Conservation (phyloP, 257 asterid genomes). For the Forsythia viridissima region DNA sequence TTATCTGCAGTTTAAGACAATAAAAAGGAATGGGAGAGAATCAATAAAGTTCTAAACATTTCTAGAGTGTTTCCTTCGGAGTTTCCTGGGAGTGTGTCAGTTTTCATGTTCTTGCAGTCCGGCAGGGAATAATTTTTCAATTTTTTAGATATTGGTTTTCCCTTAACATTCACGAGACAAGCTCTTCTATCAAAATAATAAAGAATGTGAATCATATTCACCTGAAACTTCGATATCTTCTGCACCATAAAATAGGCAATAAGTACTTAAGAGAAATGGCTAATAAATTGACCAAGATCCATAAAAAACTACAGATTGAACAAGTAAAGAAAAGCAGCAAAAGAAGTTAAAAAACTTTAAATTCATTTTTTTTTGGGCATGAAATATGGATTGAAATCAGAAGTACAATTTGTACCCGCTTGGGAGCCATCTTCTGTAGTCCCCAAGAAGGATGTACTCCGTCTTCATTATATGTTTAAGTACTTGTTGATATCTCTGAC, state of each 20-base stretch:
- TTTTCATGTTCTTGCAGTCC: neutral
- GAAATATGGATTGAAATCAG: neutral
- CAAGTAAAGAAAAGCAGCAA: neutral
- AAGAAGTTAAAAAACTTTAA: neutral
- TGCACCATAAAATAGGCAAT: neutral
- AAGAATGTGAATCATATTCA: neutral
- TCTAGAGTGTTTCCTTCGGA: neutral
- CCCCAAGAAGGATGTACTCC: neutral
- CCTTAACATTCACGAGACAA: neutral
- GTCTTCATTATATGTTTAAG: neutral
- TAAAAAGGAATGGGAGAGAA: neutral
- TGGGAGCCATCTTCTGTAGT: neutral
- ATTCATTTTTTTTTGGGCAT: neutral
- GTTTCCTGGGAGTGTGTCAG: neutral
- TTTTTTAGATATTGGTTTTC: neutral
- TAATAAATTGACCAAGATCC: slow-evolving; percentile 3
- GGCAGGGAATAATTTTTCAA: neutral
- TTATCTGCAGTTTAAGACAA: slow-evolving; percentile 4
- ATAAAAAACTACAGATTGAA: neutral
- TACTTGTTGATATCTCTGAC: slow-evolving; percentile 22
- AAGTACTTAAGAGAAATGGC: neutral
- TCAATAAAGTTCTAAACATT: neutral
- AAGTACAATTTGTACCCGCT: neutral
- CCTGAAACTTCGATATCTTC: neutral
- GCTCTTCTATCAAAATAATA: neutral